Percentiles rank a stretch among this genome's conserved stretches.
phyloP scores from a whole-genome alignment of 768 basidiomycete species.

The Lyophyllum shimeji region DNA sequence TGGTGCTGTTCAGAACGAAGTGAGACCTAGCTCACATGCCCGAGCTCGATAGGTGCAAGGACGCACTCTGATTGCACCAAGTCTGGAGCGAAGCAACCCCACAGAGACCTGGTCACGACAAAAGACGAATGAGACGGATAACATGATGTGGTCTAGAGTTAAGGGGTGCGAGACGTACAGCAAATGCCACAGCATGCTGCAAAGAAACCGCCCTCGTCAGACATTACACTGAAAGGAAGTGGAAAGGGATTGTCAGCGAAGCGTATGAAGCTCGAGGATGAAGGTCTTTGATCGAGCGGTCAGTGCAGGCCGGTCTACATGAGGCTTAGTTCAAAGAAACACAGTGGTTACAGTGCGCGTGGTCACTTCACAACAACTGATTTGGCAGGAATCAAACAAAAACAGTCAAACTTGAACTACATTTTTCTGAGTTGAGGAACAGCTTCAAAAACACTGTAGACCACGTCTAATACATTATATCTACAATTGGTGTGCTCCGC shows the following conservation, averaged over 20 bases:
- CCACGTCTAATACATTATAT: too few species aligned
- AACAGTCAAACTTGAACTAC: too few species aligned
- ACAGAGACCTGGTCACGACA: conserved; percentile 18
- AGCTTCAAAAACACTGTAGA: too few species aligned
- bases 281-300: neutral
- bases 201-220: conserved; percentile 13
- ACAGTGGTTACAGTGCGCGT: too few species aligned
- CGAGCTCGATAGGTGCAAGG: neutral
- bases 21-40: neutral
- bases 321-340: too few species aligned
- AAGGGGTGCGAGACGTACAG: conserved; percentile 19
- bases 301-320: too few species aligned
- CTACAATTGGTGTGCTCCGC: too few species aligned
- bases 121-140: neutral
- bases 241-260: neutral
- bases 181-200: conserved; percentile 27
- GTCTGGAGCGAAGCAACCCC: conserved; percentile 13
- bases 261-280: too few species aligned
- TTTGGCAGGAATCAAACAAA: too few species aligned
- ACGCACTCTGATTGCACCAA: conserved; percentile 29
- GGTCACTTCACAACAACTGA: too few species aligned
- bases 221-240: conserved; percentile 2
- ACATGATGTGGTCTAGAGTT: neutral
- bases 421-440: too few species aligned
- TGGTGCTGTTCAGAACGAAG: conserved; percentile 19